Conservation (phyloP, 2,329 filamentous ascomycete genomes). For the Fusarium sp. region DNA sequence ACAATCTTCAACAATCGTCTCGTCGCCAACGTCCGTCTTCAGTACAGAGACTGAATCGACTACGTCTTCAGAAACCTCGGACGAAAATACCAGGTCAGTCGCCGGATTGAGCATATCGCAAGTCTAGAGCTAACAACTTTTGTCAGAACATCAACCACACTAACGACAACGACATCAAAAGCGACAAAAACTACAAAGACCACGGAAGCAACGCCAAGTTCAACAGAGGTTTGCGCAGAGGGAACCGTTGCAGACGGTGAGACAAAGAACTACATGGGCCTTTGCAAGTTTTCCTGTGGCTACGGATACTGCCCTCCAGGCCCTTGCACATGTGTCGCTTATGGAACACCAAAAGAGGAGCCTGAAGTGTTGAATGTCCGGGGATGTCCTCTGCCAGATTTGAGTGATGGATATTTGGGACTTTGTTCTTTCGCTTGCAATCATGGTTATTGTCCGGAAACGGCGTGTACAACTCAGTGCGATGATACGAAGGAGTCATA, state of each 20-base stretch:
- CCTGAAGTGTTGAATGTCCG: slow-evolving; percentile 4
- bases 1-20: too few species aligned
- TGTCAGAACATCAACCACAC: too few species aligned
- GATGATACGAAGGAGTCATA: neutral
- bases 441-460: slow-evolving; percentile 21
- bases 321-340: slow-evolving; percentile 13
- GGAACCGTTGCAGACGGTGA: slow-evolving; percentile 26
- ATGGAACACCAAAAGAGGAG: neutral
- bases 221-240: slow-evolving; percentile 4
- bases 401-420: slow-evolving; percentile 9
- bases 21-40: too few species aligned
- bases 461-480: slow-evolving; percentile 16
- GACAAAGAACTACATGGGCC: slow-evolving; percentile 24
- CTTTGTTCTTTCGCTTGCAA: slow-evolving; percentile 32
- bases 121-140: too few species aligned
- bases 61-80: too few species aligned
- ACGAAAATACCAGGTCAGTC: too few species aligned
- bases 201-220: too few species aligned
- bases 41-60: too few species aligned
- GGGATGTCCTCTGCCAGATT: slow-evolving; percentile 13
- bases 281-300: slow-evolving; percentile 30
- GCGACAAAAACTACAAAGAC: too few species aligned
- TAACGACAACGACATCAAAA: too few species aligned
- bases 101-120: too few species aligned
- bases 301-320: slow-evolving; percentile 35